Base-by-base conservation (phyloP, 2,329 filamentous ascomycete species). In the Ascosphaera apis region DNA sequence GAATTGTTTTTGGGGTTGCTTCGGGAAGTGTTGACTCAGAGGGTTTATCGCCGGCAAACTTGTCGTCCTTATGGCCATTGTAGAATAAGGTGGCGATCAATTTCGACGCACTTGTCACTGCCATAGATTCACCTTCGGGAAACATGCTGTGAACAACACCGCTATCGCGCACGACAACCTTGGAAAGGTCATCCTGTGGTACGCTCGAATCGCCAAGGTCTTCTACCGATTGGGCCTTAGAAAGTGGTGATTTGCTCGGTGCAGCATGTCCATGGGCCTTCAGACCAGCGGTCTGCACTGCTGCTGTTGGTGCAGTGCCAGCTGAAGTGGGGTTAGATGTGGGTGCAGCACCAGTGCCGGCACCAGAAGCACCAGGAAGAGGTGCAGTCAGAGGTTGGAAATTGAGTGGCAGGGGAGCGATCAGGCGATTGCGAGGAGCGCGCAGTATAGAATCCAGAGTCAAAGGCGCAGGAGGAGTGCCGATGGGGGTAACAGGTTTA, bases 1-100 rank as follows among this genome's bases (percentile, higher is more conserved):
- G 58, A 13, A 60, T 48, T 28, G 47, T 48, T 38, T 60, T 55
- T 23, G 54, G 55, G 12, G 51, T 40, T 16, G 38, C 32, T 2
- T 40, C 37, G 51, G 0, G 59, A 55, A 18, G 56, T 52, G 43
- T 65, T 62, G 37, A 62, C 57, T 42, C 66, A 63, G 23, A 58
- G 49, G 47, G 61, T 56, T 32, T 57, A n/a, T n/a, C n/a, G n/a
- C n/a, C 53, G 43, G 61, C 56, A 13, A 57, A 43, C 16, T 57
- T 56, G 27, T 53, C 45, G 13, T 48, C 46, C n/a, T n/a, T n/a
- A n/a, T n/a, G n/a, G 23, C 57, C 54, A 43, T 61, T 62, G 50
- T 63, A 63, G 53, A 56, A 62, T 36, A 63, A 54, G 8, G 60
- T 63, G 12, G 60, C 60, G 38, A 63, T 57, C 31, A 62, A 40